Conservation (phyloP, 345 rosid genomes). For the Rhizophora apiculata region DNA sequence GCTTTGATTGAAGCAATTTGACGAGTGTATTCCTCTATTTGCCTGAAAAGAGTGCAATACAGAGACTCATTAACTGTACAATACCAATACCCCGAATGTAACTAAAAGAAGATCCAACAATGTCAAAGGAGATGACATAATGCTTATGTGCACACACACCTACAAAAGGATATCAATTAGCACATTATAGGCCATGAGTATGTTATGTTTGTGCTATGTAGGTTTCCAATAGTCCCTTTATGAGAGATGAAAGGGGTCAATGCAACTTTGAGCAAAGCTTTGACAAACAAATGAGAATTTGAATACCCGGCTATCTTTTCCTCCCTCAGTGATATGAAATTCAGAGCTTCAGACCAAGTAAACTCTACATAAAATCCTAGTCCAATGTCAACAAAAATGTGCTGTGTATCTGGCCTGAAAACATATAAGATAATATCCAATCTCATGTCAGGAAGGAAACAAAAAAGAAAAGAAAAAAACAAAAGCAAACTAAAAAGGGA, state of each 20-base stretch:
- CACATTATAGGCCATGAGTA: no score
- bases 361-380: slow-evolving; percentile 83
- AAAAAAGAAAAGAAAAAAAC: neutral
- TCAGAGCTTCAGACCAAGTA: slow-evolving; percentile 78
- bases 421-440: slow-evolving; percentile 8
- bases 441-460: neutral
- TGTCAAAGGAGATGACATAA: no score
- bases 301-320: slow-evolving; percentile 47
- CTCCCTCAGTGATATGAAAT: slow-evolving; percentile 52
- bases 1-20: slow-evolving; percentile 66
- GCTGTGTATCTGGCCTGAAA: slow-evolving; percentile 63
- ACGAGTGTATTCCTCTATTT: slow-evolving; percentile 54
- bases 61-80: neutral
- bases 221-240: no score
- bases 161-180: no score
- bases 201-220: no score
- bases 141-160: no score
- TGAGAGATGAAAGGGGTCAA: no score
- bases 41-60: slow-evolving; percentile 36
- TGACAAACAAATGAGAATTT: neutral
- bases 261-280: no score
- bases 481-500: no score
- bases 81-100: no score
- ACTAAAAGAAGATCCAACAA: no score
- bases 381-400: slow-evolving; percentile 67